Percentiles rank a stretch among this genome's conserved stretches.
These are phyloP conservation scores for Pleurotus giganteus DNA, from an alignment of 768 basidiomycete species.

Conservation along the genomic window DNA sequence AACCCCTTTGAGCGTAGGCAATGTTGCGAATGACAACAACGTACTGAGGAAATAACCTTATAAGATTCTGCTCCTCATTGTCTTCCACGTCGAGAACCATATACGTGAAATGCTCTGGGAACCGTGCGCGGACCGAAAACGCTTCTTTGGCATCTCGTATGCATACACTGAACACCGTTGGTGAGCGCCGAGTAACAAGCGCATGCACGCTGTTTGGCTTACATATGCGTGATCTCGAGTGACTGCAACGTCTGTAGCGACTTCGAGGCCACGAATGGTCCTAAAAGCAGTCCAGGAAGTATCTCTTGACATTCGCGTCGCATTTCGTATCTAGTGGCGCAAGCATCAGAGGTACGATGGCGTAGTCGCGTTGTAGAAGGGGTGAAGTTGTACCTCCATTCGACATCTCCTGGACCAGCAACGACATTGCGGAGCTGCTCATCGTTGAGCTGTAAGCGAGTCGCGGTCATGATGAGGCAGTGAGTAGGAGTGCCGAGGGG, in stretches of 20 bases:
- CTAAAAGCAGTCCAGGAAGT: conserved; percentile 75
- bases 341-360: too few relatives aligned
- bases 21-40: conserved; percentile 19
- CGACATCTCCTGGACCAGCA: conserved; percentile 78
- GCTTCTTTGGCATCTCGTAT: conserved; percentile 89
- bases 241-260: conserved; percentile 63
- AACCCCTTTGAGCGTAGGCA: background rate
- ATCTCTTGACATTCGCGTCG: conserved; percentile 94
- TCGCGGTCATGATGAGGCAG: background rate
- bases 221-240: conserved; percentile 86
- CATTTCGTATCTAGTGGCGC: conserved; percentile 97
- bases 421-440: conserved; percentile 59
- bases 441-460: conserved; percentile 22
- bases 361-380: too few relatives aligned
- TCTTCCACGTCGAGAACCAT: conserved; percentile 85
- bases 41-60: conserved; percentile 84
- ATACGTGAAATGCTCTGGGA: conserved; percentile 76
- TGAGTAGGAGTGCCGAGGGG: background rate
- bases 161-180: conserved; percentile 59
- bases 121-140: conserved; percentile 85
- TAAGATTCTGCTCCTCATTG: conserved; percentile 93
- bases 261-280: conserved; percentile 88
- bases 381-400: too few relatives aligned
- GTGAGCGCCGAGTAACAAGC: conserved; percentile 18
- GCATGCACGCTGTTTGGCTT: conserved; percentile 15